These are phyloP conservation scores for Samsoniella hepiali DNA, from an alignment of 2,329 filamentous ascomycete genomes.

Conservation along the genomic window DNA sequence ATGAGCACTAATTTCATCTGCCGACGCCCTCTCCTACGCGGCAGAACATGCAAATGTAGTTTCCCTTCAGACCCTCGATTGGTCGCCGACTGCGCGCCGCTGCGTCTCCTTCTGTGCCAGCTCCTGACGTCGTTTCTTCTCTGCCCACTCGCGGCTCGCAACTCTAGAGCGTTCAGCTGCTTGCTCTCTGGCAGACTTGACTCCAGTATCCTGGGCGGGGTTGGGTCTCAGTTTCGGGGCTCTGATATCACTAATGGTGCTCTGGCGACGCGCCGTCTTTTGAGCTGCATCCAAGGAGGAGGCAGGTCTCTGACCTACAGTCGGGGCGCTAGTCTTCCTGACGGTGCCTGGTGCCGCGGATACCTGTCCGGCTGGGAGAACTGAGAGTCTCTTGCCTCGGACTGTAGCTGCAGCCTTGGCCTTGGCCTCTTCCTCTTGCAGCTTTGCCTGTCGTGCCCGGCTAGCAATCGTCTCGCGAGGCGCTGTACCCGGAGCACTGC, in stretches of 20 bases:
- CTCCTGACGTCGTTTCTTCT: conserved; percentile 50
- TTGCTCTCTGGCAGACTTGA: conserved; percentile 54
- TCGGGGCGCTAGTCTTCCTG: conserved; percentile 8
- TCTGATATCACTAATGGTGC: conserved; percentile 27
- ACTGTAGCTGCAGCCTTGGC: conserved; percentile 19
- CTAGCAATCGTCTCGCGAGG: conserved; percentile 59
- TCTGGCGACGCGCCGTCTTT: conserved; percentile 16
- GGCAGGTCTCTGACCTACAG: not conserved
- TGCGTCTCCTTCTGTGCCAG: conserved; percentile 20
- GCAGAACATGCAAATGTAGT: not conserved
- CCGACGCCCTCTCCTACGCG: not conserved
- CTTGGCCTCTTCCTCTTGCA: conserved; percentile 27
- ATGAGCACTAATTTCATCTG: not conserved
- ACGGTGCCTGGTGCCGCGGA: conserved; percentile 26
- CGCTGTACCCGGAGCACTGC: conserved; percentile 37
- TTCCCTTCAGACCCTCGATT: not conserved
- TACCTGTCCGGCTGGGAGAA: conserved; percentile 26
- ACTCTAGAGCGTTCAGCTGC: conserved; percentile 59
- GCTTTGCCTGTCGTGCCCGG: conserved; percentile 50
- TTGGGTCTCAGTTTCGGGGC: conserved; percentile 50
- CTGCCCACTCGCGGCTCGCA: conserved; percentile 60
- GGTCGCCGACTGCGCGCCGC: not conserved
- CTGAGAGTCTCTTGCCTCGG: conserved; percentile 26
- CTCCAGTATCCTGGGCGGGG: conserved; percentile 48
- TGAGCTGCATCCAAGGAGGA: conserved; percentile 6